A percentile compares a stretch with the other conserved stretches of the same genome.
These are phyloP conservation scores for Pythium monospermum DNA, from an alignment of 352 stramenopile species.

Conservation along the genomic window DNA sequence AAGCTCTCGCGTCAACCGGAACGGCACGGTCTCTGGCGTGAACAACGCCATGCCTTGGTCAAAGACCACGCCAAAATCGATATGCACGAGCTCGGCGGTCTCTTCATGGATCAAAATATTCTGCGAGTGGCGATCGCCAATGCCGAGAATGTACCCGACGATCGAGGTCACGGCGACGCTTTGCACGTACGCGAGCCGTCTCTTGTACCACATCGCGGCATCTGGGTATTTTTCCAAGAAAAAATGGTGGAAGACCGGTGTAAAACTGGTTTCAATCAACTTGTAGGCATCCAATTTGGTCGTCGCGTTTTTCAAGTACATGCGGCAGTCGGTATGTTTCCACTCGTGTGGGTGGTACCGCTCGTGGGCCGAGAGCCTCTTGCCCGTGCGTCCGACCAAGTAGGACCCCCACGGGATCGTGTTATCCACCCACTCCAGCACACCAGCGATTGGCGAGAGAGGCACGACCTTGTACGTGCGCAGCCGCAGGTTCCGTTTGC, in stretches of 20 bases:
- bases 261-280: constrained; percentile 93
- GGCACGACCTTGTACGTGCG: constrained; percentile 96
- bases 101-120: constrained; percentile 99
- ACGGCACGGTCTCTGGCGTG: constrained; percentile 98
- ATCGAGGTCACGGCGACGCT: constrained; percentile 97
- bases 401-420: constrained; percentile 94
- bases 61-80: constrained; percentile 99
- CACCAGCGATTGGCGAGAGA: constrained; percentile 88
- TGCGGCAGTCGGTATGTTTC: constrained; percentile 79
- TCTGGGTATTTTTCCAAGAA: constrained; percentile 97
- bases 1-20: constrained; percentile 97
- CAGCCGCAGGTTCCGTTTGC: constrained; percentile 78
- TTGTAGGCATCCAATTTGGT: constrained; percentile 84
- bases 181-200: constrained; percentile 93
- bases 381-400: constrained; percentile 59
- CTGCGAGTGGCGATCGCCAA: constrained; percentile 97
- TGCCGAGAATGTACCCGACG: constrained; percentile 93
- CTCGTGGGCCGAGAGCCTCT: constrained; percentile 79
- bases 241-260: constrained; percentile 96
- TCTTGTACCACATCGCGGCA: constrained; percentile 90
- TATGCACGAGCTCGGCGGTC: constrained; percentile 98
- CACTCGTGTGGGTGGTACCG: constrained; percentile 95
- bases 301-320: constrained; percentile 63
- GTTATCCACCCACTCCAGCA: constrained; percentile 98
- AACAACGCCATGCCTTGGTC: constrained; percentile 94